Percentiles rank a stretch among this genome's conserved stretches.
Conservation (phyloP, 2,329 filamentous ascomycete genomes). For the Aureobasidium sp. region DNA sequence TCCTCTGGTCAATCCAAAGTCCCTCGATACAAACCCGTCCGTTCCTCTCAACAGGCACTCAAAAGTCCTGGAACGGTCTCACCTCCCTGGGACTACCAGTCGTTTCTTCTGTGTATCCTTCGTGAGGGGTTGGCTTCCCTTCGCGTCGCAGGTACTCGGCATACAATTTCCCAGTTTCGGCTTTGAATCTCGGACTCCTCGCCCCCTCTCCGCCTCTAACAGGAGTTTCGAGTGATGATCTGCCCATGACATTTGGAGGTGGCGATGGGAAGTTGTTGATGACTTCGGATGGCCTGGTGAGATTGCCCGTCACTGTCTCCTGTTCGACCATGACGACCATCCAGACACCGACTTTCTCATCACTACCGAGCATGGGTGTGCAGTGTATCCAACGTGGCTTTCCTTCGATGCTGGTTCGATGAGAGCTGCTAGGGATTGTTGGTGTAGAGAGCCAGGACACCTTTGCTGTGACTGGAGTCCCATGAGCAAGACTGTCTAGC, state of each 20-base stretch:
- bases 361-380: constrained; percentile 47
- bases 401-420: constrained; percentile 26
- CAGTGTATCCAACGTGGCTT: constrained; percentile 48
- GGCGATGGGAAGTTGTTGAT: constrained; percentile 17
- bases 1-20: neutral
- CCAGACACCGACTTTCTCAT: constrained; percentile 51
- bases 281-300: constrained; percentile 19
- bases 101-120: neutral
- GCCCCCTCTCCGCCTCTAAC: constrained; percentile 19
- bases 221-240: constrained; percentile 6
- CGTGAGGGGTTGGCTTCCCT: constrained; percentile 12
- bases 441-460: constrained; percentile 41
- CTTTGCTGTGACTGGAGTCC: constrained; percentile 48
- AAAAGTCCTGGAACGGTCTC: constrained; percentile 16
- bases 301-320: constrained; percentile 34
- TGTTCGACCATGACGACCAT: constrained; percentile 53
- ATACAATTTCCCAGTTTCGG: constrained; percentile 34
- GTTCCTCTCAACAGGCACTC: neutral
- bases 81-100: neutral
- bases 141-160: constrained; percentile 39
- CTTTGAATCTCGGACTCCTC: constrained; percentile 27
- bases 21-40: neutral
- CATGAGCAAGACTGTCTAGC: constrained; percentile 41
- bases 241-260: constrained; percentile 4
- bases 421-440: constrained; percentile 19